Percentiles rank a stretch among this genome's conserved stretches.
phyloP scores from a whole-genome alignment of 73 alveolate species.

The Paramecium sexaurelia region DNA sequence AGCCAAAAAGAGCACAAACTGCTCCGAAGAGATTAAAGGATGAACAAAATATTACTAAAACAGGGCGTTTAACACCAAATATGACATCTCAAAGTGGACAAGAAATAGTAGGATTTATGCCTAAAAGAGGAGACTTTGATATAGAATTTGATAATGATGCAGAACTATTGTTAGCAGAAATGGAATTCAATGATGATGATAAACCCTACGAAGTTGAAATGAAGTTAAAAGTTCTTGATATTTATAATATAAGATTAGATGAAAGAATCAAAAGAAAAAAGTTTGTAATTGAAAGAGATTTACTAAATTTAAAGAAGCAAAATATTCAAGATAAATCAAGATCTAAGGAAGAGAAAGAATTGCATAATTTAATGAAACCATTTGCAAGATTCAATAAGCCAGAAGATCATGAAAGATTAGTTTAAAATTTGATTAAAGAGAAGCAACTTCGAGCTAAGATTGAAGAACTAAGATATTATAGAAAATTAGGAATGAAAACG shows the following conservation, averaged over 20 bases:
- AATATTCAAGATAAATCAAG: slow-evolving; percentile 73
- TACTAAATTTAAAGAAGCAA: slow-evolving; percentile 80
- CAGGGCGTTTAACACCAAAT: slow-evolving; percentile 73
- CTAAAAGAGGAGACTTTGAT: slow-evolving; percentile 98
- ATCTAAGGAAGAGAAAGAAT: slow-evolving; percentile 78
- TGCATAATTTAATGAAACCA: slow-evolving; percentile 79
- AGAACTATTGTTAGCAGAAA: slow-evolving; percentile 91
- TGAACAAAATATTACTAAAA: slow-evolving; percentile 65
- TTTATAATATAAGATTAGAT: slow-evolving; percentile 92
- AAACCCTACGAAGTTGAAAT: slow-evolving; percentile 86
- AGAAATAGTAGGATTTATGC: slow-evolving; percentile 96
- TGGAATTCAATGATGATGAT: slow-evolving; percentile 97
- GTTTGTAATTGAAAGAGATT: slow-evolving; percentile 95
- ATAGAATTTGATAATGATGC: slow-evolving; percentile 97
- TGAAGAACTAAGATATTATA: slow-evolving; percentile 78
- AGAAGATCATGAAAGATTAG: slow-evolving; percentile 82
- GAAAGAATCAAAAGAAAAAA: slow-evolving; percentile 96
- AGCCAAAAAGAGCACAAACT: slow-evolving; percentile 55
- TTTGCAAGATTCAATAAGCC: slow-evolving; percentile 83
- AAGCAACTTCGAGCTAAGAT: slow-evolving; percentile 74
- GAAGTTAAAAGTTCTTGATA: slow-evolving; percentile 89
- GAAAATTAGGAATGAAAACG: slow-evolving; percentile 76
- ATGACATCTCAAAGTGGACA: slow-evolving; percentile 73
- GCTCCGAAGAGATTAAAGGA: slow-evolving; percentile 70
- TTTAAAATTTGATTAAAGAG: slow-evolving; percentile 78